These are phyloP conservation scores for Candida adriatica DNA, from an alignment of 805 yeast species.

Conservation along the genomic window DNA sequence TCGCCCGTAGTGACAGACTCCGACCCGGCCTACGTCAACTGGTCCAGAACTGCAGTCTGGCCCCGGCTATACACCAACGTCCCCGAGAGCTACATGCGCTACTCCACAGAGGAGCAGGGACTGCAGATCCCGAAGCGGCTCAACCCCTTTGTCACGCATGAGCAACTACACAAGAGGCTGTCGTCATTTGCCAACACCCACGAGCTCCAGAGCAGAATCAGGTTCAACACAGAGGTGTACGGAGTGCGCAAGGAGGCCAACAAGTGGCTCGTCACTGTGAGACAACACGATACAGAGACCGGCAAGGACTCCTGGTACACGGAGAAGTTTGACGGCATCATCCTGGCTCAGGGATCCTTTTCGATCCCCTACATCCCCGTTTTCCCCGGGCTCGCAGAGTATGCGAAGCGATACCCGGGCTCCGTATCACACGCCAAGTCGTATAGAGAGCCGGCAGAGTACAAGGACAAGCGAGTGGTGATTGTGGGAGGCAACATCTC, in stretches of 20 bases:
- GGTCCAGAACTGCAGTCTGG: constrained; percentile 32
- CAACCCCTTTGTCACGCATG: constrained; percentile 33
- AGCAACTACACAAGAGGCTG: constrained; percentile 27
- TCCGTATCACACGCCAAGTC: constrained; percentile 45
- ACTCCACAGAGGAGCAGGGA: constrained; percentile 26
- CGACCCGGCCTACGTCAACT: constrained; percentile 29
- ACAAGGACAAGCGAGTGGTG: constrained; percentile 33
- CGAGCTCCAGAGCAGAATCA: constrained; percentile 26
- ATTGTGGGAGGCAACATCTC: constrained; percentile 39
- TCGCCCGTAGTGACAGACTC: constrained; percentile 15
- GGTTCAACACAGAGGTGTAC: constrained; percentile 36
- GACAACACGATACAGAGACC: constrained; percentile 12
- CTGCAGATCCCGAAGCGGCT: constrained; percentile 15
- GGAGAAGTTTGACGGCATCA: constrained; percentile 47
- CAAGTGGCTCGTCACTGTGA: constrained; percentile 34
- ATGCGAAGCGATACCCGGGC: constrained; percentile 33
- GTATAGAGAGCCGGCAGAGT: constrained; percentile 37
- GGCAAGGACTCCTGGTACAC: constrained; percentile 33
- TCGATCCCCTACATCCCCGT: constrained; percentile 49
- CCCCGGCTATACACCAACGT: constrained; percentile 33
- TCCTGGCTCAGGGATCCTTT: constrained; percentile 54
- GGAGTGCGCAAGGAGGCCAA: constrained; percentile 22
- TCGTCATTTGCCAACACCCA: constrained; percentile 24
- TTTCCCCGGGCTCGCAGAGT: constrained; percentile 40
- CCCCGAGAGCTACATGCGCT: constrained; percentile 30